Base-by-base conservation (phyloP, 176 grass and related monocot species). In the Melocanna baccifera region DNA sequence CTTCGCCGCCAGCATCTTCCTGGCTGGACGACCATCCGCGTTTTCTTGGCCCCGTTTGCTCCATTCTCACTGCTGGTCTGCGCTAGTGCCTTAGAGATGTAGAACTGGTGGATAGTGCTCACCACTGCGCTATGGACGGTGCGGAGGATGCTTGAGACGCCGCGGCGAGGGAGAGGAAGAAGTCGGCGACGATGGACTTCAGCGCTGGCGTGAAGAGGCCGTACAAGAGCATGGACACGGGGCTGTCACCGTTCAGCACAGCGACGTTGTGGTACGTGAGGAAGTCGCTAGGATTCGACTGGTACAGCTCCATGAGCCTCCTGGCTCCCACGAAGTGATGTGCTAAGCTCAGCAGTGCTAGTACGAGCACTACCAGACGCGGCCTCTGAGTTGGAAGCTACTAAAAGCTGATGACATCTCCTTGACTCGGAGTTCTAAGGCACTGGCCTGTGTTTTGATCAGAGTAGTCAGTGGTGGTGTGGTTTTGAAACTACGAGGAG, bases 251-350 rank as follows among this genome's bases (percentile, higher is more conserved):
- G 26, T 62, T 41, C 76, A 94, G 92, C 71, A 94, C 65, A 36
- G 79, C 73, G 28, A 90, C 94, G 40, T 88, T 57, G 84, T 94
- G 94, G 90, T 97, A 97, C 14, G 74, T 14, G 12, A 96, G 45
- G 0, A 68, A 71, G 25, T 94, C 84, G 5, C 53, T 55, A 12
- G 61, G 30, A 3, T 65, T 43, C 18, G 91, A 76, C 37, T 67
- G 66, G 80, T 82, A 90, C 77, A 87, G 86, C 65, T 75, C 84
- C 70, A 81, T 52, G 15, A 90, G 91, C 86, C 70, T 73, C 76
- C 81, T 85, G 55, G 76, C 66, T 36, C 16, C 66, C 70, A 19
- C n/a, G 81, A 59, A 25, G 3, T 30, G 1, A 36, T 58, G 3
- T n/a, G 70, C 59, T 13, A 69, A 11, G 81, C 83, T 82, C 66